Evolutionary conservation across 1,284 basidiomycete genomes (phyloP), one percentile per base, ranked within the genome.

Genomic region (Cutaneotrichosporon cyanovorans): DNA sequence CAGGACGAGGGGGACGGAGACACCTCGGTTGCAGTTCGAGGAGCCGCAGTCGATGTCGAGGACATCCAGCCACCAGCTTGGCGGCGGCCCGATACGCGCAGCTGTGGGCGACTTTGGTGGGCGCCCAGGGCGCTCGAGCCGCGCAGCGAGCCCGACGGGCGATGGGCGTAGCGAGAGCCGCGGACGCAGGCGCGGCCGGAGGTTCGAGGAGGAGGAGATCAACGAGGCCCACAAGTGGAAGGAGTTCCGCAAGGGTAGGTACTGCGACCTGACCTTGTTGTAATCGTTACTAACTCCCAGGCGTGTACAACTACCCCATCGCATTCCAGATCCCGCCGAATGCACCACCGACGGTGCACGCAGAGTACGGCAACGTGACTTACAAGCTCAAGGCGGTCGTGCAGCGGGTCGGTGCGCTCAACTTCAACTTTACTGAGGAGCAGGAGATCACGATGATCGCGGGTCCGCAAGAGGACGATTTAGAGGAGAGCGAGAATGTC

Each of bases 291-390:
- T n/a, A n/a, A n/a, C n/a, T n/a, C n/a, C 18, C 59, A 86, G 88
- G 89, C n/a, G 84, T 82, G 5, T 96, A 97, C 68, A 90, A 85
- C 35, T 98, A 91, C 68, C 91, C 92, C 1, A 87, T 98, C 60
- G 87, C 86, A 16, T 88, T 97, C 67, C 77, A 83, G 4, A 81
- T 98, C 40, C 89, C 92, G 0, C 76, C 81, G 4, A 79, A 80
- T 50, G 78, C 85, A 4, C 89, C 91, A 4, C 88, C 93, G 0
- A 83, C 83, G 0, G 75, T 95, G 48, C 77, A 79, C 42, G 84
- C 83, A 55, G 80, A 85, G 46, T 87, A 82, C 62, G 92, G 91
- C 14, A 79, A 80, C 9, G 82, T 95, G 19, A 68, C 69, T 2
- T 97, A 95, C 82, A 75, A 76, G 39, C 77, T 97, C 15, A 86